Evolutionary conservation across 805 yeast species (phyloP).

Genomic region (Saccharomycopsis sp.): DNA sequence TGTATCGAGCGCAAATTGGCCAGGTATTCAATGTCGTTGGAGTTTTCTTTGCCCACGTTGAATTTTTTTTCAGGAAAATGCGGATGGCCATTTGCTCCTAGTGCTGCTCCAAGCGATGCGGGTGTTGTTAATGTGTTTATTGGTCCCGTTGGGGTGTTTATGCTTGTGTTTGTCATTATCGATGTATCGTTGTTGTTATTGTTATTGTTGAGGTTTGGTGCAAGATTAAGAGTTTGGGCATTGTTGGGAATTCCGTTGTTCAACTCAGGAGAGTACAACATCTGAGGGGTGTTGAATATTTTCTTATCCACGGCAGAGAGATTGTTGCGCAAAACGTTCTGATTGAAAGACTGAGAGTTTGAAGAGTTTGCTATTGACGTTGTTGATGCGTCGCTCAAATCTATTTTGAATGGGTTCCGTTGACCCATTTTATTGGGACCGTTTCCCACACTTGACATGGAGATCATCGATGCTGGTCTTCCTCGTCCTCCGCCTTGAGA

Average conservation of each 20-base stretch:
- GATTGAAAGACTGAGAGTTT: constrained; percentile 9
- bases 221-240: constrained; percentile 9
- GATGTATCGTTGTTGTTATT: neutral
- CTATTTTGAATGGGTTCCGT: constrained; percentile 16
- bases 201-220: neutral
- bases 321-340: constrained; percentile 15
- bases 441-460: no score
- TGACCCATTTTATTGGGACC: neutral
- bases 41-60: neutral
- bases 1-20: constrained; percentile 16
- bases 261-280: constrained; percentile 18
- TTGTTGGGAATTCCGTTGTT: neutral
- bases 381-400: constrained; percentile 11
- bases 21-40: constrained; percentile 11
- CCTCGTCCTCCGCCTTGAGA: no score
- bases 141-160: no score
- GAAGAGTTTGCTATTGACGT: constrained; percentile 10
- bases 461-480: constrained; percentile 18
- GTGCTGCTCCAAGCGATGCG: neutral
- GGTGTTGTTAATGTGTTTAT: no score
- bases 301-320: constrained; percentile 14
- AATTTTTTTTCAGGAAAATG: neutral
- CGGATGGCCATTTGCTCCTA: constrained; percentile 14
- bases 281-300: constrained; percentile 19
- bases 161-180: no score